Conservation (phyloP, 2,329 filamentous ascomycete species). For the Paracorniculantispora psalliotae region DNA sequence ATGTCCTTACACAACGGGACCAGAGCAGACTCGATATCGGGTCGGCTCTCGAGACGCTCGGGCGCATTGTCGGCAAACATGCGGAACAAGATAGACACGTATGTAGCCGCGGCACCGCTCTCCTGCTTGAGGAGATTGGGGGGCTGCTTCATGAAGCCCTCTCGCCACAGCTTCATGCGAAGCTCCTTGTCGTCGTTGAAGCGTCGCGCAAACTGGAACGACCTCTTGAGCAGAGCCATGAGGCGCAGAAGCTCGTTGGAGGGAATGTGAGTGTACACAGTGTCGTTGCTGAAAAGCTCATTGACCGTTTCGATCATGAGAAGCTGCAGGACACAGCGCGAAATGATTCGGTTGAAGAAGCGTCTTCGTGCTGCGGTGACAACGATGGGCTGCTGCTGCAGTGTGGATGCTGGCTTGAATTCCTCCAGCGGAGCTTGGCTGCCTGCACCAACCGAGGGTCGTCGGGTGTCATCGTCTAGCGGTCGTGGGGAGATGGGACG, state of each 20-base stretch:
- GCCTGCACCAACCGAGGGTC: constrained; percentile 28
- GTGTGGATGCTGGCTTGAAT: constrained; percentile 69
- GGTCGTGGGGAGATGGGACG: constrained; percentile 24
- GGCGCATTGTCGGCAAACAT: constrained; percentile 92
- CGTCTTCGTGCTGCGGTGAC: constrained; percentile 89
- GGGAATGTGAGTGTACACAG: constrained; percentile 89
- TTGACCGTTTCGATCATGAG: constrained; percentile 99
- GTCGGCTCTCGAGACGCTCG: constrained; percentile 72
- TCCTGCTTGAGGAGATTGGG: constrained; percentile 98
- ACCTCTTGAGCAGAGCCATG: constrained; percentile 92
- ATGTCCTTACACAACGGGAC: constrained; percentile 96
- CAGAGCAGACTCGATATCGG: constrained; percentile 83
- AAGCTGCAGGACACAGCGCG: constrained; percentile 91
- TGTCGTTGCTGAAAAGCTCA: constrained; percentile 95
- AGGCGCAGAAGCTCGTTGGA: constrained; percentile 82
- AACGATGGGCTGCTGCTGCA: constrained; percentile 84
- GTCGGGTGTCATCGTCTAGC: constrained; percentile 31
- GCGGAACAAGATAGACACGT: constrained; percentile 89
- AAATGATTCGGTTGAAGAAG: constrained; percentile 99
- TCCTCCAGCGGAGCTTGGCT: constrained; percentile 64
- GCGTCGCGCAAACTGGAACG: constrained; percentile 90
- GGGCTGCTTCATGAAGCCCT: constrained; percentile 99
- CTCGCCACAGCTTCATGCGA: constrained; percentile 87
- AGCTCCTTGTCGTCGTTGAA: constrained; percentile 98
- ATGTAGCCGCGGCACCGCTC: constrained; percentile 85